phyloP scores from a whole-genome alignment of 2,329 filamentous ascomycete species.

The Beauveria varroae region DNA sequence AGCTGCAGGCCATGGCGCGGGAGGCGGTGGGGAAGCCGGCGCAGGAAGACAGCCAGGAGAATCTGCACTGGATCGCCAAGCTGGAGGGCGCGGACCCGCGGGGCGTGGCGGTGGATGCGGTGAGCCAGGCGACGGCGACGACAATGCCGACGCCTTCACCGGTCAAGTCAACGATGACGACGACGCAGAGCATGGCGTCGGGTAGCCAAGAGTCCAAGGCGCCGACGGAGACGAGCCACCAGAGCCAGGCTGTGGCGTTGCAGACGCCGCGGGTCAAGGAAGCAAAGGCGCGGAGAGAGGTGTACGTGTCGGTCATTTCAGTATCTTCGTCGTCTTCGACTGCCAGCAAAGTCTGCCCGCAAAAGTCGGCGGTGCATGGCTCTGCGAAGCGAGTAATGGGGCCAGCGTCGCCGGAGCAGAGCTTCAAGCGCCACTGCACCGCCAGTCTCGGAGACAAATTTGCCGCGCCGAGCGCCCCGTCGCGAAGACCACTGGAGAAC shows the following conservation, averaged over 20 bases:
- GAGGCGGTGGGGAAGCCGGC: slow-evolving; percentile 42
- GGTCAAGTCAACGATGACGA: slow-evolving; percentile 11
- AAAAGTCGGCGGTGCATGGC: neutral
- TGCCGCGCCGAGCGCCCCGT: neutral
- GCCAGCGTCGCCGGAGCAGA: neutral
- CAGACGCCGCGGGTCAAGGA: neutral
- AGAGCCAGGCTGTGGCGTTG: neutral
- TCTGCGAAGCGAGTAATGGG: neutral
- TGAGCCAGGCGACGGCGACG: slow-evolving; percentile 38
- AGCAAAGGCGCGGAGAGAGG: neutral
- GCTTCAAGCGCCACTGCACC: neutral
- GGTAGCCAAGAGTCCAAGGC: neutral
- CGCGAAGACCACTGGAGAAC: neutral
- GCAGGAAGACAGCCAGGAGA: slow-evolving; percentile 52
- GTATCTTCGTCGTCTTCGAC: neutral
- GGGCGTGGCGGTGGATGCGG: slow-evolving; percentile 32
- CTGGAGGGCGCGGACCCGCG: slow-evolving; percentile 49
- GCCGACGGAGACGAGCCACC: neutral
- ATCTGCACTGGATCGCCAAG: slow-evolving; percentile 51
- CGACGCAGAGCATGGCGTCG: slow-evolving; percentile 16
- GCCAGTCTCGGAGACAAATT: neutral
- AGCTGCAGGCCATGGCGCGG: slow-evolving; percentile 60
- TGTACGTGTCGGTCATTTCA: neutral
- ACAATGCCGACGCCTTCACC: slow-evolving; percentile 29
- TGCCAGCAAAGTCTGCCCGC: neutral